phyloP scores from a whole-genome alignment of 805 yeast genomes.

The Lipomyces kockii region DNA sequence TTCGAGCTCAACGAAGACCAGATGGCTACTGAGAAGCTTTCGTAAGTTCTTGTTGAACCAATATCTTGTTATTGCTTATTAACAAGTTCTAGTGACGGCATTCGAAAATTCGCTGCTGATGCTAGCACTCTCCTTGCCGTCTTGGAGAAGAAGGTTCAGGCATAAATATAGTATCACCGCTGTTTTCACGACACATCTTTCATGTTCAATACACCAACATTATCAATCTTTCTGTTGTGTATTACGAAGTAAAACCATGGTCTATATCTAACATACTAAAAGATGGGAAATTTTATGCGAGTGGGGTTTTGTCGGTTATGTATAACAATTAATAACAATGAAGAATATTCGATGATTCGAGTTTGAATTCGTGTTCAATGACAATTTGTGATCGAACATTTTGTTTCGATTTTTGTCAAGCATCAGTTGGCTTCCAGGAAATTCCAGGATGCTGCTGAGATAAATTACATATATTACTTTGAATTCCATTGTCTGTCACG shows the following conservation, averaged over 20 bases:
- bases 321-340: too few relatives aligned
- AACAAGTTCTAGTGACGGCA: constrained; percentile 69
- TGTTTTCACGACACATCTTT: not conserved
- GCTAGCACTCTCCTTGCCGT: constrained; percentile 64
- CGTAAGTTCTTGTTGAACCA: constrained; percentile 43
- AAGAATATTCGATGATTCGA: too few relatives aligned
- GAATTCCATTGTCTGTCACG: too few relatives aligned
- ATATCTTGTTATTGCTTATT: not conserved
- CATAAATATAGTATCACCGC: not conserved
- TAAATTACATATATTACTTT: too few relatives aligned
- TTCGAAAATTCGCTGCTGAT: constrained; percentile 95
- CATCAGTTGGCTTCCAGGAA: too few relatives aligned
- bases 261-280: too few relatives aligned
- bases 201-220: not conserved
- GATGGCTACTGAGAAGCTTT: constrained; percentile 96
- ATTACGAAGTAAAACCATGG: too few relatives aligned
- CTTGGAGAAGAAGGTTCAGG: constrained; percentile 35
- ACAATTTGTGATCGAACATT: too few relatives aligned
- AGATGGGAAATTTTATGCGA: not conserved
- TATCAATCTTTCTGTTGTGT: not conserved
- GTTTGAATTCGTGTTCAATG: too few relatives aligned
- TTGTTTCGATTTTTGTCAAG: too few relatives aligned
- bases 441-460: too few relatives aligned
- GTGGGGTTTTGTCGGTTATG: too few relatives aligned
- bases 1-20: constrained; percentile 91